A percentile compares a stretch with the other conserved stretches of the same genome.
These are phyloP conservation scores for Ceriops zippeliana DNA, from an alignment of 345 rosid species.

Conservation along the genomic window DNA sequence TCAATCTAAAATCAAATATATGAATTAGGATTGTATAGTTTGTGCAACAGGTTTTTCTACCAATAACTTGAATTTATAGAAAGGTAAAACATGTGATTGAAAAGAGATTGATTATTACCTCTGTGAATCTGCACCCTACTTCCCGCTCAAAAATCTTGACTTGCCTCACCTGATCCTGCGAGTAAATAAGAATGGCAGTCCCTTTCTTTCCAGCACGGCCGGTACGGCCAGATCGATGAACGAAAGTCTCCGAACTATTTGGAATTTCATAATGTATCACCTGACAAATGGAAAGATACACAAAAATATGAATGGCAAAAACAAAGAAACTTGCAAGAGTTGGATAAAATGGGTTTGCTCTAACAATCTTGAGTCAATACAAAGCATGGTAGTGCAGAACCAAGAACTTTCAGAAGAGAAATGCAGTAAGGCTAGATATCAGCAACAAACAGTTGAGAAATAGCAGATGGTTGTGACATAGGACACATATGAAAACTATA, in stretches of 20 bases:
- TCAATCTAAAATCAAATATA: background rate
- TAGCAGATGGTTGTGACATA: too few species aligned
- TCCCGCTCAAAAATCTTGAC: constrained; percentile 72
- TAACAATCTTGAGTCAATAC: too few species aligned
- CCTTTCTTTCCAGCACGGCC: constrained; percentile 99
- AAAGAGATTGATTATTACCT: constrained; percentile 43
- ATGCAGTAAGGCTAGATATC: too few species aligned
- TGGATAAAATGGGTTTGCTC: too few species aligned
- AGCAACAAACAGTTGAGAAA: too few species aligned
- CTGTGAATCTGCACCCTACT: constrained; percentile 70
- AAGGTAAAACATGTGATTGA: constrained; percentile 5
- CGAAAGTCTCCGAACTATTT: constrained; percentile 83
- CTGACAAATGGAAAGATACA: constrained; percentile 27
- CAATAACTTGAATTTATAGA: background rate
- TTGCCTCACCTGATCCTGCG: constrained; percentile 57
- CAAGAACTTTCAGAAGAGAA: too few species aligned
- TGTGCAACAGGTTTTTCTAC: background rate
- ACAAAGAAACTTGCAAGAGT: too few species aligned
- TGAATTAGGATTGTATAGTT: background rate
- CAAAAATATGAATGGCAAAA: too few species aligned
- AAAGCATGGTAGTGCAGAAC: too few species aligned
- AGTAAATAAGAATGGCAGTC: constrained; percentile 72
- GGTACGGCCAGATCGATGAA: constrained; percentile 96
- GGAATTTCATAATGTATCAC: constrained; percentile 93
- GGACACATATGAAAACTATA: too few species aligned